Conservation (phyloP, 345 rosid species). For the Camelina sativa region DNA sequence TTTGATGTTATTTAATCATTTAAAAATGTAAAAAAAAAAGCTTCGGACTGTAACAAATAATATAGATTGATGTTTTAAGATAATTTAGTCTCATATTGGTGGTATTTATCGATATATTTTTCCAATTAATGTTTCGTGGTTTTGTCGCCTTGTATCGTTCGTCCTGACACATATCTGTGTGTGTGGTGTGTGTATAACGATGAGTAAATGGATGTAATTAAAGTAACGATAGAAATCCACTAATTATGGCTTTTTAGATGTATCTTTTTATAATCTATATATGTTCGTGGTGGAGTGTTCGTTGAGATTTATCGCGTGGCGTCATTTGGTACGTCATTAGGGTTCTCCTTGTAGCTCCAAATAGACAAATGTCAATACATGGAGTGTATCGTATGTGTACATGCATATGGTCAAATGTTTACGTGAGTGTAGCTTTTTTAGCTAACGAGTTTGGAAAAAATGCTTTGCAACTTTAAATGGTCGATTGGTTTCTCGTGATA, state of each 20-base stretch:
- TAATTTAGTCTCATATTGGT: neutral
- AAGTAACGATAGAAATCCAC: constrained; percentile 18
- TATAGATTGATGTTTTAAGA: neutral
- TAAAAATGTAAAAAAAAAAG: neutral
- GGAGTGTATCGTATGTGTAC: neutral
- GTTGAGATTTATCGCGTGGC: constrained; percentile 28
- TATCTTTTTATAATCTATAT: constrained; percentile 19
- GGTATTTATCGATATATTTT: neutral
- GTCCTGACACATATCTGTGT: constrained; percentile 15
- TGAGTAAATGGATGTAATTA: constrained; percentile 30
- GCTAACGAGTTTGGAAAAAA: neutral
- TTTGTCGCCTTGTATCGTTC: constrained; percentile 9
- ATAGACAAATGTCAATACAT: neutral
- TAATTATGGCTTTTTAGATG: constrained; percentile 24
- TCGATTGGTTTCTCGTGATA: neutral
- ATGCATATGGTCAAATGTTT: constrained; percentile 7
- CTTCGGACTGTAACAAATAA: neutral
- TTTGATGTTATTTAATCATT: constrained; percentile 5
- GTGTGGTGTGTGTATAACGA: constrained; percentile 1
- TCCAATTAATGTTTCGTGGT: neutral
- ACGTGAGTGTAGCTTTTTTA: constrained; percentile 17
- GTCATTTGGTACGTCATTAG: constrained; percentile 41
- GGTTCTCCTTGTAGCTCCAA: neutral
- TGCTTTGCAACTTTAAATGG: constrained; percentile 20
- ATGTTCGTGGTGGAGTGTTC: constrained; percentile 39